Base-by-base conservation (phyloP, 352 stramenopile genomes). In the Phytopythium delawarense region DNA sequence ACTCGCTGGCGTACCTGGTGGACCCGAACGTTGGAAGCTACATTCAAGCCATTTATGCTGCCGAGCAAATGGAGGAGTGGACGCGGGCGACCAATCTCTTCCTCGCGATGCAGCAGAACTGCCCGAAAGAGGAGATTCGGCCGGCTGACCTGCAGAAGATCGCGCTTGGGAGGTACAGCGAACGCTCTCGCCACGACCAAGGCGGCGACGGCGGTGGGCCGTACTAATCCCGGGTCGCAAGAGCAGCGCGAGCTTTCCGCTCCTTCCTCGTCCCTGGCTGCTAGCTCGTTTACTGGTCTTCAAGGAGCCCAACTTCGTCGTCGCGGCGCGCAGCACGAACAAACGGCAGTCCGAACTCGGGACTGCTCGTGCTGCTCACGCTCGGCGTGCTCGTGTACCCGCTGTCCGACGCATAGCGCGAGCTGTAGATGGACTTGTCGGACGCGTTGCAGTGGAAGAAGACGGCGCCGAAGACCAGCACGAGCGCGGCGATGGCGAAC, bases 401-500 rank as follows among this genome's bases (percentile, higher is more conserved):
- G 8, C 11, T 28, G 25, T 42, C 28, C 13, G 40, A 39, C n/a
- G 21, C 37, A 28, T 60, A 25, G 1, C 55, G 23, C 23, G 55
- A 13, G 55, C 30, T 34, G 64, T 90, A 94, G 48, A 94, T 92
- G 1, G 79, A 89, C 57, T 81, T 76, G 69, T 96, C 87, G 1
- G 83, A 92, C 16, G 87, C 81, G 49, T 78, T 81, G 49, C 70
- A 85, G 55, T 94, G 84, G 71, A 94, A 96, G 55, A 96, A 72
- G 32, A 72, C 60, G 1, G 75, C 87, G 20, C 87, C 87, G 52
- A 90, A 81, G 21, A 91, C 69, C 20, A 94, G 73, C 44, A 96
- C 71, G 23, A 78, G 63, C 15, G 83, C 76, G 54, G 85, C 84
- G 48, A 96, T 94, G 21, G 66, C 74, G 66, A 96, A 96, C 28